Conservation (phyloP, 768 basidiomycete species). For the Filobasidium wieringae region DNA sequence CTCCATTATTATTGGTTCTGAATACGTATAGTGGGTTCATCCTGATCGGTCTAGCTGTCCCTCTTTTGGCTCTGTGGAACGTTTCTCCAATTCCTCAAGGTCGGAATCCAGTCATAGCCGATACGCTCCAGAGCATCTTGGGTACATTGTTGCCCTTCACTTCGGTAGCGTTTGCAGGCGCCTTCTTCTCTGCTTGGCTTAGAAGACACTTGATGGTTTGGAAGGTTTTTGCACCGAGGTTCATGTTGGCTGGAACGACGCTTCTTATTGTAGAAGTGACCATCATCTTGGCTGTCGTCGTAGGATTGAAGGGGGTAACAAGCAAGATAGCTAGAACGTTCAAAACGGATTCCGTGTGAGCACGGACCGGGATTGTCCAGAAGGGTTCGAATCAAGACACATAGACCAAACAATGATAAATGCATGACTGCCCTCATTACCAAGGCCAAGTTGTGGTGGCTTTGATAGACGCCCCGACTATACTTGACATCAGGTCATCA, state of each 20-base stretch:
- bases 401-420: no score
- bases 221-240: slow-evolving; percentile 96
- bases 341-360: slow-evolving; percentile 27
- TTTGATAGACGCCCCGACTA: no score
- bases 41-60: slow-evolving; percentile 54
- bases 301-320: slow-evolving; percentile 42
- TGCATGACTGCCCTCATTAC: no score
- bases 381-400: no score
- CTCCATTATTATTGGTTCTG: slow-evolving; percentile 58
- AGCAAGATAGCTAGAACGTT: slow-evolving; percentile 37
- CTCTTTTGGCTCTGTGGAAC: slow-evolving; percentile 74
- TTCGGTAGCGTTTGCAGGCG: slow-evolving; percentile 54
- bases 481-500: no score
- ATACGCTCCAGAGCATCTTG: slow-evolving; percentile 42
- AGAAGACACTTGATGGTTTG: slow-evolving; percentile 91
- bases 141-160: slow-evolving; percentile 62
- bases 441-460: no score
- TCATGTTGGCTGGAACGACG: slow-evolving; percentile 62
- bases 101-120: slow-evolving; percentile 29
- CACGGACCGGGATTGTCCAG: no score
- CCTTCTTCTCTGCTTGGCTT: slow-evolving; percentile 60
- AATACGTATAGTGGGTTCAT: slow-evolving; percentile 69
- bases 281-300: slow-evolving; percentile 51
- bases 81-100: slow-evolving; percentile 49
- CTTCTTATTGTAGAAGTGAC: slow-evolving; percentile 61